A percentile compares a stretch with the other conserved stretches of the same genome.
Evolutionary conservation across 768 basidiomycete species (phyloP).

Genomic region (Russula vinacea): DNA sequence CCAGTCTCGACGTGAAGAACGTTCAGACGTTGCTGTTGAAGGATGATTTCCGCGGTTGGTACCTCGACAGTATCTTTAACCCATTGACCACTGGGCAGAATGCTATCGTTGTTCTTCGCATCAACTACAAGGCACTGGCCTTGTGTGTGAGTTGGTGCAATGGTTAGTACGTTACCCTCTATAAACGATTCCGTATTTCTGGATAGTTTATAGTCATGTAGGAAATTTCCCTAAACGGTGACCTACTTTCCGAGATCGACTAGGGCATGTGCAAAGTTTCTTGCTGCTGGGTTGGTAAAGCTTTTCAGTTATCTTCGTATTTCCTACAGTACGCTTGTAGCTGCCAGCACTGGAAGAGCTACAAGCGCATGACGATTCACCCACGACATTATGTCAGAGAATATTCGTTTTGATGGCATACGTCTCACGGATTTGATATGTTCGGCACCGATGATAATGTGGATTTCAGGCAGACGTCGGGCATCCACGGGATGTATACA

Average conservation of each 20-base stretch:
- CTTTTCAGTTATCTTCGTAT: too few relatives aligned
- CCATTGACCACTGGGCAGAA: neutral
- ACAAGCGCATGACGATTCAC: constrained; percentile 20
- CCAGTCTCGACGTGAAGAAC: too few relatives aligned
- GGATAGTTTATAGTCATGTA: neutral
- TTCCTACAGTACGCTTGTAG: constrained; percentile 6
- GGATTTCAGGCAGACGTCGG: neutral
- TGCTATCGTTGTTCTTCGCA: too few relatives aligned
- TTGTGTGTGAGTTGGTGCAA: neutral
- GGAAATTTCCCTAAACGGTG: neutral
- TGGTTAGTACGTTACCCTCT: neutral
- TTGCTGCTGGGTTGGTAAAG: neutral
- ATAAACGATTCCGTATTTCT: neutral
- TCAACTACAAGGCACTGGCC: neutral
- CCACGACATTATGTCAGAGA: constrained; percentile 22
- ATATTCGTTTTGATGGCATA: constrained; percentile 31
- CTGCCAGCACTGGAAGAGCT: constrained; percentile 29
- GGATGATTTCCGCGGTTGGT: neutral
- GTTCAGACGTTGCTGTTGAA: too few relatives aligned
- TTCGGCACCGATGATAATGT: constrained; percentile 29
- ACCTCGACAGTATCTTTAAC: neutral
- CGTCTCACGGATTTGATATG: constrained; percentile 33
- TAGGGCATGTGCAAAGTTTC: neutral
- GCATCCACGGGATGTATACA: neutral
- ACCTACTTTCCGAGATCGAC: neutral